Percentiles rank a stretch among this genome's conserved stretches.
These are phyloP conservation scores for Salix caprea DNA, from an alignment of 345 rosid genomes.

Conservation along the genomic window DNA sequence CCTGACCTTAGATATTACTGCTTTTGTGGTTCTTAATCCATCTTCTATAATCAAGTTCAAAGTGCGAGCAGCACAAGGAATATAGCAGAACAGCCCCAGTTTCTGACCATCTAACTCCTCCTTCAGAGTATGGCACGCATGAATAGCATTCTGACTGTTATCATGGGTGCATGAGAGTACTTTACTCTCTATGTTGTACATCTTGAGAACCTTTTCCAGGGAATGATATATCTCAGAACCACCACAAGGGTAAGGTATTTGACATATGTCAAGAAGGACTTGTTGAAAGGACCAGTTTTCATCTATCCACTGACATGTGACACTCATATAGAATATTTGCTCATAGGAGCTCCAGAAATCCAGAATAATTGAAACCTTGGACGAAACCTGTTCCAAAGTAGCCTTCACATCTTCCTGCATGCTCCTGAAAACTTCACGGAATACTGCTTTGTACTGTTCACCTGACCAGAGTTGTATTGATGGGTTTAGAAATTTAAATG, in stretches of 20 bases:
- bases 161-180: slow-evolving; percentile 85
- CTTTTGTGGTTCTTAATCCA: slow-evolving; percentile 67
- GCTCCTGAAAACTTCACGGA: slow-evolving; percentile 78
- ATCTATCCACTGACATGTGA: slow-evolving; percentile 86
- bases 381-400: slow-evolving; percentile 61
- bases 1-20: slow-evolving; percentile 64
- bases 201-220: slow-evolving; percentile 58
- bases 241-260: slow-evolving; percentile 70
- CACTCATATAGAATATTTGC: slow-evolving; percentile 68
- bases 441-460: slow-evolving; percentile 56
- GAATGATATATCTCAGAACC: slow-evolving; percentile 60
- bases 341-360: slow-evolving; percentile 86
- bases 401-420: slow-evolving; percentile 78
- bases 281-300: slow-evolving; percentile 69
- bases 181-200: slow-evolving; percentile 62
- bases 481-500: slow-evolving; percentile 78
- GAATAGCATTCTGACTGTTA: slow-evolving; percentile 71
- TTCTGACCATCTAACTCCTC: slow-evolving; percentile 71
- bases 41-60: slow-evolving; percentile 73
- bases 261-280: slow-evolving; percentile 72
- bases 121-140: slow-evolving; percentile 73
- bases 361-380: slow-evolving; percentile 67
- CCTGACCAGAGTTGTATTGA: slow-evolving; percentile 71
- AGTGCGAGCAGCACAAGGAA: slow-evolving; percentile 89
- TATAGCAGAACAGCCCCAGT: slow-evolving; percentile 70